Base-by-base conservation (phyloP, 441 rosid species). In the Brassica balearica region DNA sequence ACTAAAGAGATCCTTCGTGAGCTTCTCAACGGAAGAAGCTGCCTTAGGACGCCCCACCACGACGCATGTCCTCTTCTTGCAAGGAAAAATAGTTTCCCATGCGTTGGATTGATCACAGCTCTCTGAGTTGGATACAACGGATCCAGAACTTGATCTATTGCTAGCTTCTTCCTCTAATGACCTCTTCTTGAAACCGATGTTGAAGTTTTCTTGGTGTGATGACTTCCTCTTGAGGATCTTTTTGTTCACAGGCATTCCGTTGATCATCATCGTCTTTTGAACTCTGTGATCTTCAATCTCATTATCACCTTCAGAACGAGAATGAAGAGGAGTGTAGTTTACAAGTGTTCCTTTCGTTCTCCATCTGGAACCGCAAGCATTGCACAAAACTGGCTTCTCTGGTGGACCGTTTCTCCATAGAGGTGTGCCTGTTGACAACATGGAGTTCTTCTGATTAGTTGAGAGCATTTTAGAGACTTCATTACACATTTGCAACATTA, bases 391-490 rank as follows among this genome's bases (percentile, higher is more conserved):
- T 0, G 99, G 99, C 92, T 96, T 96, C 86, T 96, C 98, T 11
- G 97, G 96, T 83, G 99, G 99, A 59, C 99, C 99, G 73, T 96
- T 96, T 75, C 98, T 89, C 99, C 99, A 96, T 66, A 96, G 94
- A 70, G 98, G 98, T 11, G 98, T 94, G 80, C 93, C 98, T 74
- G 76, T 69, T 79, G 19, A 6, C 78, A 74, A 23, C 23, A 38
- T 29, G 34, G 34, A 29, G 34, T 29, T 29, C 34, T 29, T 29
- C 3, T 20, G 65, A 63, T 51, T 56, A 67, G 82, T 60, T 73
- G 65, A 38, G 12, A 73, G 53, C 79, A 73, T 76, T 73, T 69
- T 56, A 75, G 56, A 76, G 65, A 25, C 46, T 10, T 38, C 8
- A 59, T 20, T 17, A 11, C 38, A 25, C 69, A 76, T 69, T 76